Evolutionary conservation across 345 rosid species (phyloP).

Genomic region (Orychophragmus violaceus): DNA sequence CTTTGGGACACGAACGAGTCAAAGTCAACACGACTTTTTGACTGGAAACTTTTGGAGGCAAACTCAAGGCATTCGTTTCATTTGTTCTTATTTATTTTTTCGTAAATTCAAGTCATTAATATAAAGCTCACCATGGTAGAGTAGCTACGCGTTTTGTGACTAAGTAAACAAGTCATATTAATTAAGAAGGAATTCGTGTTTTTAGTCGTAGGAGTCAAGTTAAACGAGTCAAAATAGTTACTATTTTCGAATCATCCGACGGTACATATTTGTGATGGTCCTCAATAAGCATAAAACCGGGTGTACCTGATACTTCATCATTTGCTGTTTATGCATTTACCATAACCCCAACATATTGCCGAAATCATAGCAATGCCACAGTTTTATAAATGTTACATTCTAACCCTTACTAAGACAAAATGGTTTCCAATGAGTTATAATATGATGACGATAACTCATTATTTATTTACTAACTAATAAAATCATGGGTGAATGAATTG

Average conservation of each 20-base stretch:
- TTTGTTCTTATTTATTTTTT: background rate
- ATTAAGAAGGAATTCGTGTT: too few species aligned
- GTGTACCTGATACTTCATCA: background rate
- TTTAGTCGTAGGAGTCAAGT: too few species aligned
- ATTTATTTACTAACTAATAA: too few species aligned
- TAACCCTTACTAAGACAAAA: background rate
- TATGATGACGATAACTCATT: background rate
- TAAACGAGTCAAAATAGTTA: too few species aligned
- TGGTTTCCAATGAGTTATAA: background rate
- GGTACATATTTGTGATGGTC: background rate
- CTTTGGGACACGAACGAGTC: slow-evolving; percentile 7
- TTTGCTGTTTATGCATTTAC: background rate
- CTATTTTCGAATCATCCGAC: too few species aligned
- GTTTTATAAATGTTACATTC: background rate
- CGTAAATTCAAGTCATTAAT: background rate
- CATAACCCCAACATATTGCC: background rate
- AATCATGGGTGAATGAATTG: too few species aligned
- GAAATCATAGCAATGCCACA: background rate
- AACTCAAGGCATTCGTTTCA: background rate
- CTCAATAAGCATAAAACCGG: background rate
- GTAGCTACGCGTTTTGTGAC: slow-evolving; percentile 2
- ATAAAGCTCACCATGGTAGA: background rate
- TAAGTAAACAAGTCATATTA: too few species aligned
- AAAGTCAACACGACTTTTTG: slow-evolving; percentile 14
- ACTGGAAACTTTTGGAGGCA: slow-evolving; percentile 3